Percentiles rank a stretch among this genome's conserved stretches.
phyloP scores from a whole-genome alignment of 75 land plant genomes.

The Gnetum montanum region DNA sequence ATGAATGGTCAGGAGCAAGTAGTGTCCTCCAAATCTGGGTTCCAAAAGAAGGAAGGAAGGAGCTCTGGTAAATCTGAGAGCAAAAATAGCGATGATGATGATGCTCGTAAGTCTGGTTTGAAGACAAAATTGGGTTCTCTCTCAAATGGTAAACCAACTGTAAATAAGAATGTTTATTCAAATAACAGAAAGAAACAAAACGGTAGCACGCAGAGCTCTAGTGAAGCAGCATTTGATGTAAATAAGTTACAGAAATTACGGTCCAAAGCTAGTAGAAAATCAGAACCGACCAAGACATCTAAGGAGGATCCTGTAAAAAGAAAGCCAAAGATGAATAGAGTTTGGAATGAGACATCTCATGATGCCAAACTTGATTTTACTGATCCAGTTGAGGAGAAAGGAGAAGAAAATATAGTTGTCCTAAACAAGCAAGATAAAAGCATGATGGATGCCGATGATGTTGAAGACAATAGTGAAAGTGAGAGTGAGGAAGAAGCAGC shows the following conservation, averaged over 20 bases:
- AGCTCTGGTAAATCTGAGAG: constrained; percentile 10
- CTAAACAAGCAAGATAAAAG: constrained; percentile 68
- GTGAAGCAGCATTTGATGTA: constrained; percentile 80
- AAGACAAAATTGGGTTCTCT: constrained; percentile 7
- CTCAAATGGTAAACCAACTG: constrained; percentile 23
- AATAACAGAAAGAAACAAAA: constrained; percentile 19
- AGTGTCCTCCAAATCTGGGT: constrained; percentile 12
- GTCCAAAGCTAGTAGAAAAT: constrained; percentile 63
- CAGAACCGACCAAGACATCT: constrained; percentile 32
- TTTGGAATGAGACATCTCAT: constrained; percentile 77
- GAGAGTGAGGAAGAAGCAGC: constrained; percentile 55
- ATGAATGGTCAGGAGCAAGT: constrained; percentile 28
- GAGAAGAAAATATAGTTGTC: constrained; percentile 37
- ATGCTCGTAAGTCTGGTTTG: constrained; percentile 20
- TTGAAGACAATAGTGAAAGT: constrained; percentile 53
- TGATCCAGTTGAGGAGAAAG: constrained; percentile 49
- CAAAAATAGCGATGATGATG: constrained; percentile 37
- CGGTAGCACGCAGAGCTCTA: constrained; percentile 22
- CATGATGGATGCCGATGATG: constrained; percentile 92
- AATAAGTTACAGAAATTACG: constrained; percentile 76
- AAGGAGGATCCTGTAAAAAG: constrained; percentile 48
- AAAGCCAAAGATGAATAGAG: constrained; percentile 79
- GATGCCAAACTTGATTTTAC: constrained; percentile 74
- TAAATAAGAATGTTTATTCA: constrained; percentile 10
- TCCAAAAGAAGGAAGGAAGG: constrained; percentile 26